phyloP scores from a whole-genome alignment of 2,329 filamentous ascomycete genomes.

The Chrysoporthe cubensis region DNA sequence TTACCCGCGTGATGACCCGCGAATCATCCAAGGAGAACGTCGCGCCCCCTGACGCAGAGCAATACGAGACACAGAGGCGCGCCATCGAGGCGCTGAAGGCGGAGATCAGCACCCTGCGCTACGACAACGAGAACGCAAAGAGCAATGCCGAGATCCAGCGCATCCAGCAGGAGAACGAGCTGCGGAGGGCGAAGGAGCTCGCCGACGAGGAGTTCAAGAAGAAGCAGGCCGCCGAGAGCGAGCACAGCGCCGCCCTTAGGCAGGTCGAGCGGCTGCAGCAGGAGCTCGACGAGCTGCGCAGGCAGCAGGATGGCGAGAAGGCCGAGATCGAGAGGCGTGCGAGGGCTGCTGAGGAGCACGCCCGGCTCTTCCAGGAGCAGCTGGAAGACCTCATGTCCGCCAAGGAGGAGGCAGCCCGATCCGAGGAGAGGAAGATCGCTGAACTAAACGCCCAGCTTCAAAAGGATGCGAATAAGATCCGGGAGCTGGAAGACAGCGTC shows the following conservation, averaged over 20 bases:
- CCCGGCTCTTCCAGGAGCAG: slow-evolving; percentile 77
- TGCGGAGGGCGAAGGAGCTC: slow-evolving; percentile 77
- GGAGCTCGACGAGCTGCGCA: slow-evolving; percentile 57
- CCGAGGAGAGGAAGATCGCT: slow-evolving; percentile 56
- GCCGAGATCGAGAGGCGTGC: slow-evolving; percentile 70
- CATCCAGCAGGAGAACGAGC: slow-evolving; percentile 79
- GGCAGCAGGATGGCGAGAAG: slow-evolving; percentile 57
- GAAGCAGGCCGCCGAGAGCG: slow-evolving; percentile 62
- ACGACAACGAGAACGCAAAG: slow-evolving; percentile 83
- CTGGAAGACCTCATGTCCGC: slow-evolving; percentile 69
- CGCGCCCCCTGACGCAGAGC: slow-evolving; percentile 60
- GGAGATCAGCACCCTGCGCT: slow-evolving; percentile 84
- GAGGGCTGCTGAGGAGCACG: slow-evolving; percentile 73
- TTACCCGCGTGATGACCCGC: slow-evolving; percentile 50
- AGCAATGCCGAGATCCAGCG: slow-evolving; percentile 83
- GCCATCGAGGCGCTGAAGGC: slow-evolving; percentile 81
- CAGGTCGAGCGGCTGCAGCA: slow-evolving; percentile 54
- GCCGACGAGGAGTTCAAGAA: slow-evolving; percentile 84
- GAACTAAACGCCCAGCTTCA: slow-evolving; percentile 59
- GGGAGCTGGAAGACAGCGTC: slow-evolving; percentile 64
- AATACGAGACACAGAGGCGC: slow-evolving; percentile 60
- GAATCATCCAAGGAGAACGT: slow-evolving; percentile 65
- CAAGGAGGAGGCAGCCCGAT: slow-evolving; percentile 71
- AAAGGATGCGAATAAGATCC: slow-evolving; percentile 50
- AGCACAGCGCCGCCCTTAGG: slow-evolving; percentile 52